These are phyloP conservation scores for Porpolomopsis calyptriformis DNA, from an alignment of 768 basidiomycete species.

Conservation along the genomic window DNA sequence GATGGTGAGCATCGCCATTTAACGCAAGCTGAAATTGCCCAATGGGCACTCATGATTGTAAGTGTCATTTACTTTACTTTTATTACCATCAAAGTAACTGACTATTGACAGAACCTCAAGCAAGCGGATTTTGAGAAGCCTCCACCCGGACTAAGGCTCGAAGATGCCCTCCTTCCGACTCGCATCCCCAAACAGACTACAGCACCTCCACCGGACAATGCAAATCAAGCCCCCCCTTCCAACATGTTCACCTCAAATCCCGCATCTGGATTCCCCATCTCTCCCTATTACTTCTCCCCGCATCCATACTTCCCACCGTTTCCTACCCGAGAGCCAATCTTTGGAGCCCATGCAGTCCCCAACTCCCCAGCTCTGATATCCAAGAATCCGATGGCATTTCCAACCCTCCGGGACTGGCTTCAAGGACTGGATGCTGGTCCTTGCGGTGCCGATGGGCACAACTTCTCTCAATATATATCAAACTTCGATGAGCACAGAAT, in stretches of 20 bases:
- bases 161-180: background rate
- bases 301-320: too few species aligned
- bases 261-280: too few species aligned
- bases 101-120: conserved; percentile 1
- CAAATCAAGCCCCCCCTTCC: too few species aligned
- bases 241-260: too few species aligned
- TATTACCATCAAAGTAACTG: background rate
- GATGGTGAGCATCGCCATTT: background rate
- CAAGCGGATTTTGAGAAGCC: background rate
- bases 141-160: background rate
- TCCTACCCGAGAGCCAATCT: too few species aligned
- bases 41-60: conserved; percentile 2
- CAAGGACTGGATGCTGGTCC: background rate
- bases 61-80: background rate
- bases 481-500: background rate
- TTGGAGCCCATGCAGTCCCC: background rate
- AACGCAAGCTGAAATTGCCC: background rate
- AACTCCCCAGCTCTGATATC: background rate
- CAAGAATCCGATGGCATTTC: background rate
- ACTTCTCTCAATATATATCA: background rate
- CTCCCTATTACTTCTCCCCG: too few species aligned
- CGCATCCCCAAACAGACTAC: too few species aligned
- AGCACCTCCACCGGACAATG: too few species aligned
- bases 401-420: background rate
- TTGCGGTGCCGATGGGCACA: background rate